Evolutionary conservation across 106 monocot genomes (phyloP).

Genomic region (Allium cepa): DNA sequence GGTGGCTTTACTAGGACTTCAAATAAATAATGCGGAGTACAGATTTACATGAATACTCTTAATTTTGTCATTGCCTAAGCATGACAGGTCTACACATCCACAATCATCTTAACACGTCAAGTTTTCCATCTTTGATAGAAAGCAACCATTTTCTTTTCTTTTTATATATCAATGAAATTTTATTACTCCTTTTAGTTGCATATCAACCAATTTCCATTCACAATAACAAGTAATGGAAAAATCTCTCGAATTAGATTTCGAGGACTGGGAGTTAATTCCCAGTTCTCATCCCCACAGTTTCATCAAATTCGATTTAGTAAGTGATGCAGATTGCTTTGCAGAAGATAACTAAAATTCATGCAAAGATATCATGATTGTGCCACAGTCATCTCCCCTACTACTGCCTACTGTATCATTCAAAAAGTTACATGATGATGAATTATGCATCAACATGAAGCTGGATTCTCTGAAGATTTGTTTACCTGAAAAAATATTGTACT

Average conservation of each 20-base stretch:
- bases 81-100: background rate
- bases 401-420: background rate
- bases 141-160: background rate
- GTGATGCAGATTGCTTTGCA: background rate
- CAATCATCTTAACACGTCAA: background rate
- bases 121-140: background rate
- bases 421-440: slow-evolving; percentile 5
- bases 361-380: slow-evolving; percentile 1
- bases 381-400: background rate
- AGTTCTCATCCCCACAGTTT: background rate
- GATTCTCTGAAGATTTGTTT: background rate
- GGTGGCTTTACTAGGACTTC: too few species aligned
- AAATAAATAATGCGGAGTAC: too few species aligned
- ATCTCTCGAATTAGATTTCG: background rate
- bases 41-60: too few species aligned
- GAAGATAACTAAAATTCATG: background rate
- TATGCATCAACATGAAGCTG: background rate
- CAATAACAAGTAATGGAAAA: slow-evolving; percentile 1
- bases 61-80: background rate
- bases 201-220: too few species aligned
- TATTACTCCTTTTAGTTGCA: background rate
- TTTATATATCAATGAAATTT: background rate
- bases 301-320: background rate
- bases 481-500: background rate
- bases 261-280: slow-evolving; percentile 3